phyloP scores from a whole-genome alignment of 495 filamentous ascomycete genomes.

The Hypoxylon intermedium region DNA sequence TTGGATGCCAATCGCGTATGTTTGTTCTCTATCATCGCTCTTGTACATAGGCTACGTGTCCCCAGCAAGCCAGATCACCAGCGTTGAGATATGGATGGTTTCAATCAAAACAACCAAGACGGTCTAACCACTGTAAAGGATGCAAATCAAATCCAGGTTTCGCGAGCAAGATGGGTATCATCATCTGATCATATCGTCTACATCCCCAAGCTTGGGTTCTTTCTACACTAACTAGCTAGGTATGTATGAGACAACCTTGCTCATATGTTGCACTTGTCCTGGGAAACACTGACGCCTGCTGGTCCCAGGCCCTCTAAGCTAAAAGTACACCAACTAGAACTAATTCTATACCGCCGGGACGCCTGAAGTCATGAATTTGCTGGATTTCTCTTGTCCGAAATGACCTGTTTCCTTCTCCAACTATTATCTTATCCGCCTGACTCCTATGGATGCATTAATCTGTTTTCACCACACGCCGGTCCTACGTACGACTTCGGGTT shows the following conservation, averaged over 20 bases:
- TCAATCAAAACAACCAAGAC: background rate
- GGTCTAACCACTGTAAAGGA: background rate
- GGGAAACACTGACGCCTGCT: background rate
- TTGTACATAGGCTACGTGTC: too few species aligned
- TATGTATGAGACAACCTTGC: background rate
- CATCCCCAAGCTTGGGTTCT: conserved; percentile 1
- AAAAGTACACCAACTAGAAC: background rate
- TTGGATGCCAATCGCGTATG: too few species aligned
- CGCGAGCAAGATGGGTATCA: conserved; percentile 6
- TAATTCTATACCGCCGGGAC: conserved; percentile 1
- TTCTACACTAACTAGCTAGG: too few species aligned
- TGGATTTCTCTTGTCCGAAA: background rate
- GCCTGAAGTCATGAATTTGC: conserved; percentile 8
- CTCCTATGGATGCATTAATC: conserved; percentile 4
- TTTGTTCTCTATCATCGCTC: too few species aligned
- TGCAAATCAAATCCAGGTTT: background rate
- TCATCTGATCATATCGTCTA: conserved; percentile 12
- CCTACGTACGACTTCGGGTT: conserved; percentile 17
- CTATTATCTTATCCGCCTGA: background rate
- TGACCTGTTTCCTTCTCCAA: background rate
- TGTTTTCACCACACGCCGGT: background rate
- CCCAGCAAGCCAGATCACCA: too few species aligned
- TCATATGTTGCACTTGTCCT: background rate
- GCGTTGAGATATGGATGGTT: background rate
- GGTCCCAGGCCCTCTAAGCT: background rate